These are phyloP conservation scores for Hibiscus mutabilis DNA, from an alignment of 345 rosid genomes.

Conservation along the genomic window DNA sequence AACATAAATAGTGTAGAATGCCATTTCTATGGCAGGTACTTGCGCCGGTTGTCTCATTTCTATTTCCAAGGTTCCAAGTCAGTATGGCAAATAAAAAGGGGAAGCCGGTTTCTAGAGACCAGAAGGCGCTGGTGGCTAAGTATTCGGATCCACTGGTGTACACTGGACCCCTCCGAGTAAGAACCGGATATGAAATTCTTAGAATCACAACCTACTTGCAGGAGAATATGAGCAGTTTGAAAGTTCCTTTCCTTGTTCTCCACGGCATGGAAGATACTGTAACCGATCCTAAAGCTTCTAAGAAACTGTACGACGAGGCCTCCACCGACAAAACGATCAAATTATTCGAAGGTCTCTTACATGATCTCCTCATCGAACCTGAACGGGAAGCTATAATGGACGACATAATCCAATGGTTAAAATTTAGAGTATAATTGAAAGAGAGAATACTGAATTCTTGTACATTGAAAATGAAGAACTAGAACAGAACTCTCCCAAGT, in stretches of 20 bases:
- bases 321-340: conserved; percentile 65
- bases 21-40: conserved; percentile 37
- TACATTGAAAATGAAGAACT: not conserved
- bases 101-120: conserved; percentile 81
- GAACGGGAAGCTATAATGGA: conserved; percentile 58
- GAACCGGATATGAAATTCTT: conserved; percentile 90
- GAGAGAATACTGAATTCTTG: not conserved
- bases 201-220: conserved; percentile 58
- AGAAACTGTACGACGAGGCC: conserved; percentile 58
- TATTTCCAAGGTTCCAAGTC: conserved; percentile 62
- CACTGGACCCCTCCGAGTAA: conserved; percentile 74
- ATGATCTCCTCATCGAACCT: conserved; percentile 84
- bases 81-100: conserved; percentile 84
- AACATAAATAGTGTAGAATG: not conserved
- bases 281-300: conserved; percentile 74
- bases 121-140: conserved; percentile 67
- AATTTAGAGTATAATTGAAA: conserved; percentile 29
- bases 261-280: conserved; percentile 80
- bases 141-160: conserved; percentile 88
- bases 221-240: conserved; percentile 54
- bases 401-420: conserved; percentile 72
- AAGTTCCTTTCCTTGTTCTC: conserved; percentile 71
- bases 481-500: not conserved
- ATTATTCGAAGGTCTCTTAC: conserved; percentile 67
- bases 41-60: conserved; percentile 70